A percentile compares a stretch with the other conserved stretches of the same genome.
These are phyloP conservation scores for Neoconidiobolus thromboides DNA, from an alignment of 371 early-diverging fungal genomes.

Conservation along the genomic window DNA sequence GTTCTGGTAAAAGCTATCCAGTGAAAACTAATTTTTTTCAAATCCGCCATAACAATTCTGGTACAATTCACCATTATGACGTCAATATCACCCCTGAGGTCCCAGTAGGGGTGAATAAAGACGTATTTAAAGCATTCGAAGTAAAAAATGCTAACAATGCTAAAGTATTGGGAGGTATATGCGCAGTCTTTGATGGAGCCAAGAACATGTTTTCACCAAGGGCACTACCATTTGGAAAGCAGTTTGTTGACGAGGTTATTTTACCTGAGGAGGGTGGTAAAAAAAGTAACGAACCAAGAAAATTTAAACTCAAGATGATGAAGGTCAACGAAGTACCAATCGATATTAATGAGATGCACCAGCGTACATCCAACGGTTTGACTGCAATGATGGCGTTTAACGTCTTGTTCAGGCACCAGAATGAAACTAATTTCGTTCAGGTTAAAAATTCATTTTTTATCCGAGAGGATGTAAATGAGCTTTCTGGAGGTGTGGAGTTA, in stretches of 20 bases:
- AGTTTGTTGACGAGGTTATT: neutral
- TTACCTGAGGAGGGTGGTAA: neutral
- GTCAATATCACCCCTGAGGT: slow-evolving; percentile 17
- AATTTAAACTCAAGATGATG: slow-evolving; percentile 1
- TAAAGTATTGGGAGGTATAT: slow-evolving; percentile 12
- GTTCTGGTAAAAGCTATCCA: neutral
- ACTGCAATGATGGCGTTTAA: slow-evolving; percentile 46
- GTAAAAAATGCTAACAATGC: slow-evolving; percentile 10
- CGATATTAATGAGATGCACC: slow-evolving; percentile 11
- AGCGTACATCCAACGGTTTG: slow-evolving; percentile 15
- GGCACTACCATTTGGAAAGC: slow-evolving; percentile 17
- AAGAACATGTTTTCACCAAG: slow-evolving; percentile 32
- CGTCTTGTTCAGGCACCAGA: slow-evolving; percentile 41
- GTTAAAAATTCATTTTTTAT: slow-evolving; percentile 59
- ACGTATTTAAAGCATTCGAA: slow-evolving; percentile 23
- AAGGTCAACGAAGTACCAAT: slow-evolving; percentile 1
- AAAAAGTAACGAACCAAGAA: neutral
- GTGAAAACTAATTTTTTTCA: neutral
- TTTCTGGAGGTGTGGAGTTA: slow-evolving; percentile 43
- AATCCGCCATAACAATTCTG: slow-evolving; percentile 5
- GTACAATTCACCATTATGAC: slow-evolving; percentile 15
- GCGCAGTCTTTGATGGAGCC: slow-evolving; percentile 39
- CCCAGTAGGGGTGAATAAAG: slow-evolving; percentile 21
- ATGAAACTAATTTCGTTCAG: slow-evolving; percentile 31
- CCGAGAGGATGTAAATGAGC: slow-evolving; percentile 20